Base-by-base conservation (phyloP, 805 yeast species). In the Metschnikowia peoriensis region DNA sequence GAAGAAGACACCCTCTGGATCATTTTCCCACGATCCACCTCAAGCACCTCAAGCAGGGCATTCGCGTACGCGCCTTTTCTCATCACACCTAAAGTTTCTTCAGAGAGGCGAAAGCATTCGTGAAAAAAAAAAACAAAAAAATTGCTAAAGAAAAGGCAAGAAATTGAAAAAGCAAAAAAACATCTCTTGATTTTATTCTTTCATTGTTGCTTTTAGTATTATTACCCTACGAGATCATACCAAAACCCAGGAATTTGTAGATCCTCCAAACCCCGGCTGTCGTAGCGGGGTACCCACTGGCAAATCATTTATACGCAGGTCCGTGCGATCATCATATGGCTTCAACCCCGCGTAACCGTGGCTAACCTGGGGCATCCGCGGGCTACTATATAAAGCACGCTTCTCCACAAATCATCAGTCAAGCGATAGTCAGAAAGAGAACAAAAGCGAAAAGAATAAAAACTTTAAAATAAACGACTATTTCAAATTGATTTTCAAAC, bases 371-470 rank as follows among this genome's bases (percentile, higher is more conserved):
- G 15, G 8, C 11, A 14, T 14, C 16, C 29, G 45, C 38, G 15
- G 35, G 14, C 10, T 4, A 6, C 44, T 46, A 46, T 46, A 40
- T 46, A 46, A 39, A 22, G 28, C 44, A 22, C n/a, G 38, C 27
- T 46, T 34, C 49, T 40, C 49, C 49, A 46, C 49, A 46, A 46
- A 46, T 6, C 22, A 11, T 28, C 16, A 10, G 10, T 38, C 40
- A 38, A 12, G n/a, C 38, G 14, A 32, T 32, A 4, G 14, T 32
- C 35, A 32, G 35, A 32, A 32, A 32, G 6, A 32, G 35, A 32
- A 32, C 22, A 22, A 6, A 32, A 32, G 35, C 10, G 14, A 12
- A 32, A 32, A 32, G 6, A 32, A 32, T 4, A 9, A 32, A 9
- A 32, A 10, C 35, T 10, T 32, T 32, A 6, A 9, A 32, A 32